Evolutionary conservation across 208 protist species (phyloP), one percentile per base, ranked within the genome.

Genomic region (Porcisia hertigi): DNA sequence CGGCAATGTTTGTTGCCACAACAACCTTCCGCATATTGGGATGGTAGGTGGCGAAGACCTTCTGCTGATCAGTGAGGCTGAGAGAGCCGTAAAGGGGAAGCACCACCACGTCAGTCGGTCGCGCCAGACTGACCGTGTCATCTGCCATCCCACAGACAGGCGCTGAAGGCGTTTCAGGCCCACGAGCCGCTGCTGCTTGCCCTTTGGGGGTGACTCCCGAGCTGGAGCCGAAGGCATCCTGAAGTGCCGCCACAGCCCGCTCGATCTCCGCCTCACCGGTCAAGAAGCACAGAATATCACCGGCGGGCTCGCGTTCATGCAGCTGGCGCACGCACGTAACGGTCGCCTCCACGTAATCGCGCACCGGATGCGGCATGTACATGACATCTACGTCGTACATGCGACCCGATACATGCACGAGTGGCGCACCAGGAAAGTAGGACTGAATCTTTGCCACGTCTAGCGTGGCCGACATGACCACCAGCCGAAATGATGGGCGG

Each of bases 1-100:
- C 99, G 8, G 99, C 99, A 66, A 99, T 99, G 89, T 99, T 99
- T 8, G 99, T 99, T 1, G 98, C 85, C 45, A 99, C 88, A 0
- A 99, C 93, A 25, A 99, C 92, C 82, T 99, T 99, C 58, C 98
- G 83, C 36, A 73, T 81, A 77, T 89, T 58, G n/a, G 77, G 11
- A 5, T 76, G 77, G 65, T 71, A 72, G 39, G 72, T 9, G 11
- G 72, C 23, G 77, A 97, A 98, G 16, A 97, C 91, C 49, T 86
- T 83, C 63, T 94, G 77, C 82, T 98, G 95, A 14, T 95, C 92
- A 8, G 75, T 70, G 47, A 96, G 83, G 41, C 71, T 84, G 23
- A 97, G 82, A 8, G 91, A 88, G 23, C 91, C 93, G 76, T 96
- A 98, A 0, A 98, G 80, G 2, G 92, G 93, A 8, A 97, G 80